These are phyloP conservation scores for Nakazawaea holstii DNA, from an alignment of 805 yeast genomes.

Conservation along the genomic window DNA sequence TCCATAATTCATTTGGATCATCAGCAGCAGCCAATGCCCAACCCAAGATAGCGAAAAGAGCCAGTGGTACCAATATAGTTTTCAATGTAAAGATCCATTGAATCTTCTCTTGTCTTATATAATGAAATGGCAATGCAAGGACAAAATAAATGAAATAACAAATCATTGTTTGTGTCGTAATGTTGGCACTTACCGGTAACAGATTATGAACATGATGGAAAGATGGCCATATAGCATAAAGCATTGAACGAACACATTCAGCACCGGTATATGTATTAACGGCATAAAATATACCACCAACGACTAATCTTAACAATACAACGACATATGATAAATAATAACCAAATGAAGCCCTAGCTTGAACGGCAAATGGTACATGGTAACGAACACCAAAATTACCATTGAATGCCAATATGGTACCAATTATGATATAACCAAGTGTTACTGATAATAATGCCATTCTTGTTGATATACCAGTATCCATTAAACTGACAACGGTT, in stretches of 20 bases:
- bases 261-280: conserved; percentile 23
- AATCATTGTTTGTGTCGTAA: conserved; percentile 23
- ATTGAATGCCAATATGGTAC: conserved; percentile 18
- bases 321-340: conserved; percentile 26
- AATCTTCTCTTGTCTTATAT: conserved; percentile 27
- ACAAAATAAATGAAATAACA: conserved; percentile 28
- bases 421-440: conserved; percentile 18
- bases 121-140: conserved; percentile 27
- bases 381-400: conserved; percentile 28
- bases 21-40: conserved; percentile 25
- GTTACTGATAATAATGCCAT: conserved; percentile 16
- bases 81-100: conserved; percentile 29
- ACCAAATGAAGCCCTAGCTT: conserved; percentile 27
- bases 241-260: conserved; percentile 22
- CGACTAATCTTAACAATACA: conserved; percentile 26
- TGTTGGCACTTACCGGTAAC: conserved; percentile 23
- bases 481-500: conserved; percentile 15
- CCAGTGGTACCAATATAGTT: conserved; percentile 23
- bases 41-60: conserved; percentile 27
- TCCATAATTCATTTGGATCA: conserved; percentile 15
- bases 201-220: conserved; percentile 19
- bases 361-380: conserved; percentile 30
- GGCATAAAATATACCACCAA: conserved; percentile 24
- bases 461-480: conserved; percentile 18
- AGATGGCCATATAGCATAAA: conserved; percentile 23